Evolutionary conservation across 1,139 yeast genomes (phyloP).

Genomic region (Sugiyamaella grinbergsii): DNA sequence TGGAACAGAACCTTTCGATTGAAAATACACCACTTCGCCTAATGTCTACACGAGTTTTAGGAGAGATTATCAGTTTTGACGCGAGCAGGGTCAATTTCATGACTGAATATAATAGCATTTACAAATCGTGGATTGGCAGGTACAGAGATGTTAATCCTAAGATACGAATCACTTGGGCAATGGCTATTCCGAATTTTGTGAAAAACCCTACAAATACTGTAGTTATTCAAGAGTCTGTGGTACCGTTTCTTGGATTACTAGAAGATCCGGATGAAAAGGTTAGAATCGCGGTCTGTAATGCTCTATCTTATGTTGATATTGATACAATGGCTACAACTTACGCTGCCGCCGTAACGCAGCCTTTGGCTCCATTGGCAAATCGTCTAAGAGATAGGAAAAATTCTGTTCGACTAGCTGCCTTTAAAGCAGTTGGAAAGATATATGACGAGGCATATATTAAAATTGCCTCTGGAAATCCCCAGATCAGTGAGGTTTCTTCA

Average conservation of each 20-base stretch:
- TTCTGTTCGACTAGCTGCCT: constrained; percentile 65
- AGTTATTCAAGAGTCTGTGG: constrained; percentile 51
- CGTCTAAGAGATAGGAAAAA: constrained; percentile 60
- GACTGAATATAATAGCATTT: constrained; percentile 60
- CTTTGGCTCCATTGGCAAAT: constrained; percentile 48
- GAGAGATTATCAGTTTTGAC: constrained; percentile 57
- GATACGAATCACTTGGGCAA: constrained; percentile 74
- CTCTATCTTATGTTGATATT: constrained; percentile 43
- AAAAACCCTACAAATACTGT: constrained; percentile 51
- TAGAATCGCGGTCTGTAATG: constrained; percentile 60
- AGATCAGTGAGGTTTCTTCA: constrained; percentile 37
- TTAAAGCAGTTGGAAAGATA: constrained; percentile 56
- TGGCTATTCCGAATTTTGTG: constrained; percentile 53
- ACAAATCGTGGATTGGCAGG: constrained; percentile 74
- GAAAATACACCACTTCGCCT: constrained; percentile 65
- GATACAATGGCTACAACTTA: constrained; percentile 39
- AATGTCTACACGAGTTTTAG: constrained; percentile 74
- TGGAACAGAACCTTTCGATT: constrained; percentile 74
- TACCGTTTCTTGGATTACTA: constrained; percentile 66
- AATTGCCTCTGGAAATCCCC: constrained; percentile 8
- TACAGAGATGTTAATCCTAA: constrained; percentile 65
- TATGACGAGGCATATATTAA: constrained; percentile 45
- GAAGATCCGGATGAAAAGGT: constrained; percentile 78
- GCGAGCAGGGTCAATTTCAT: constrained; percentile 60
- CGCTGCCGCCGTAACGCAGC: constrained; percentile 42